These are phyloP conservation scores for Aspergillus nanangensis DNA, from an alignment of 495 filamentous ascomycete species.

Conservation along the genomic window DNA sequence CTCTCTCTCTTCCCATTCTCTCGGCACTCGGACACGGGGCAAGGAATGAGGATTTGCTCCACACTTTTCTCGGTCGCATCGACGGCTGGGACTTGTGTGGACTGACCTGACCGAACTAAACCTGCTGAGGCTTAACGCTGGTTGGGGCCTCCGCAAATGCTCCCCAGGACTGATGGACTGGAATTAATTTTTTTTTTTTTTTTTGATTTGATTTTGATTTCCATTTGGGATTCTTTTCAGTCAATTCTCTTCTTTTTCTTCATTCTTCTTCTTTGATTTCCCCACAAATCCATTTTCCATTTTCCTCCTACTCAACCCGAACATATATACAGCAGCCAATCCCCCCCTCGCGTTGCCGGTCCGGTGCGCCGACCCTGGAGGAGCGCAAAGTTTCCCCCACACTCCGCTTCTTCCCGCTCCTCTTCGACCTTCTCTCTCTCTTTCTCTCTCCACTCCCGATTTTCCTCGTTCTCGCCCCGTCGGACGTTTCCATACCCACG, in stretches of 20 bases:
- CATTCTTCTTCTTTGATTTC: neutral
- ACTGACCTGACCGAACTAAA: too few species aligned
- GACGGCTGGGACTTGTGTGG: too few species aligned
- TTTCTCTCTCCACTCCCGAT: neutral
- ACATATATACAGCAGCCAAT: too few species aligned
- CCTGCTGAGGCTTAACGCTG: conserved; percentile 17
- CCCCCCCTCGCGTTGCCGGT: conserved; percentile 25
- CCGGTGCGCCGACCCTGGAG: conserved; percentile 33
- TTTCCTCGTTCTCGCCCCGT: neutral
- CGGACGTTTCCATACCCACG: neutral
- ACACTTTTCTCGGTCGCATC: conserved; percentile 19
- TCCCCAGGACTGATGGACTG: too few species aligned
- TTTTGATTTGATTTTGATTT: conserved; percentile 1
- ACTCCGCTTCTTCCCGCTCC: conserved; percentile 29
- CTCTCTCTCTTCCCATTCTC: conserved; percentile 10
- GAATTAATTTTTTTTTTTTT: too few species aligned
- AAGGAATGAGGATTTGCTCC: conserved; percentile 13
- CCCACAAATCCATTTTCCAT: conserved; percentile 2
- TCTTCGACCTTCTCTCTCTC: neutral
- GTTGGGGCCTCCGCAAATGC: conserved; percentile 22
- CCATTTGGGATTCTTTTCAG: neutral
- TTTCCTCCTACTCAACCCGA: conserved; percentile 12
- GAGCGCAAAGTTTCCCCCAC: conserved; percentile 29
- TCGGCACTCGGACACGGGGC: conserved; percentile 24
- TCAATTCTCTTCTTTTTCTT: conserved; percentile 4